Percentiles rank a stretch among this genome's conserved stretches.
These are phyloP conservation scores for Cylindrotheca closterium DNA, from an alignment of 108 stramenopile species.

Conservation along the genomic window DNA sequence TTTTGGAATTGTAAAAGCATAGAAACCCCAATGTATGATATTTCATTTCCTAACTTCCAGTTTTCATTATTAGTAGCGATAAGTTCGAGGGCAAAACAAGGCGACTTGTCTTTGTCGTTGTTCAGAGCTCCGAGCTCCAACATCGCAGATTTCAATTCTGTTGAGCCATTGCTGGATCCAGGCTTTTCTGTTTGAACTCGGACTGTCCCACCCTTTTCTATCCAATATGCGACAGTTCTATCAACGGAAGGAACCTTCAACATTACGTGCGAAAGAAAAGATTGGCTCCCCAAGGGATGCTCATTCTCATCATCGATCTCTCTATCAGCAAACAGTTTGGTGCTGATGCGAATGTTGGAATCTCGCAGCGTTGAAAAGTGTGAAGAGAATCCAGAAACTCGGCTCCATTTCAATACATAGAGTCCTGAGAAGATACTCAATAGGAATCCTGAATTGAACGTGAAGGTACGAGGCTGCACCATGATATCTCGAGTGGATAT, in stretches of 20 bases:
- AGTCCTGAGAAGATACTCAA: no score
- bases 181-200: constrained; percentile 1
- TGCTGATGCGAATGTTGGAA: no score
- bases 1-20: constrained; percentile 41
- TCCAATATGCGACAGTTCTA: constrained; percentile 29
- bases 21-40: constrained; percentile 26
- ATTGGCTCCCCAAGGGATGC: neutral
- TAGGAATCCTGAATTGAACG: no score
- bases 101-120: neutral
- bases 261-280: constrained; percentile 30
- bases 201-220: constrained; percentile 6
- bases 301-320: neutral
- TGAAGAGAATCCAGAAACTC: no score
- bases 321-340: no score
- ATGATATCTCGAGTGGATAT: no score
- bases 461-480: no score
- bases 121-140: constrained; percentile 17
- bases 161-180: constrained; percentile 15
- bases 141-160: constrained; percentile 16
- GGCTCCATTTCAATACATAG: no score
- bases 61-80: neutral
- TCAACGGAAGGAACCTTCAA: constrained; percentile 32
- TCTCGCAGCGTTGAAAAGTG: no score
- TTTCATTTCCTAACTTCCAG: constrained; percentile 19
- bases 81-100: constrained; percentile 32